Base-by-base conservation (phyloP, 2,329 filamentous ascomycete species). In the Ceratocystis ficicola region DNA sequence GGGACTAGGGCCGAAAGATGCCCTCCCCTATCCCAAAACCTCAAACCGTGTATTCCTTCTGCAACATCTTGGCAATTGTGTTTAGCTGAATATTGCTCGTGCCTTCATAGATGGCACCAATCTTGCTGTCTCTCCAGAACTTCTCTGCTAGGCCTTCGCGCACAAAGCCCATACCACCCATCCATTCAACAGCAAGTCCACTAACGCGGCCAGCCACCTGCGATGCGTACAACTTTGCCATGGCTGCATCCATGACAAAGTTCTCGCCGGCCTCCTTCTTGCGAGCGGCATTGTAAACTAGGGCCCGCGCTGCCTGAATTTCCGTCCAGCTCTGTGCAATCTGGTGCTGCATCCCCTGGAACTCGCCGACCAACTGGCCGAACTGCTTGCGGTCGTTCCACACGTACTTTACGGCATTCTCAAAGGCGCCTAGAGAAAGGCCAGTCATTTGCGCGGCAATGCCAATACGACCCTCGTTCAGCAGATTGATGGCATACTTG, bases 341-440 rank as follows among this genome's bases (percentile, higher is more conserved):
- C 79, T 99, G 94, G 80, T 96, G 92, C 79, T 97, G 93, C 94
- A 99, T 97, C 72, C 91, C 92, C 78, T 99, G 94, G 83, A 99
- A 99, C 75, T 95, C 89, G 72, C 94, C 94, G 68, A 99, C 87
- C 65, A 95, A 83, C 73, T 90, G 82, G 70, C 94, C 93, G 74
- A 99, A 99, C 79, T 99, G 94, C 79, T 90, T 91, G 72, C 94
- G 89, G 79, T 99, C 94, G 77, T 97, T 97, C 91, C 91, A 99
- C 70, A 91, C 91, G 77, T 99, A 97, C 82, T 83, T 83, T 68
- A 89, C 93, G 32, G 94, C 94, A 74, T 97, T 96, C 75, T 96
- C 92, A 79, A 89, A 99, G 17, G 94, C 90, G 59, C 94, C 94
- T 28, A 97, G 83, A 0, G 94, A 93, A 66, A 99, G 83, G 66